Conservation (phyloP, 2,329 filamentous ascomycete species). For the Diaporthe ilicicola region DNA sequence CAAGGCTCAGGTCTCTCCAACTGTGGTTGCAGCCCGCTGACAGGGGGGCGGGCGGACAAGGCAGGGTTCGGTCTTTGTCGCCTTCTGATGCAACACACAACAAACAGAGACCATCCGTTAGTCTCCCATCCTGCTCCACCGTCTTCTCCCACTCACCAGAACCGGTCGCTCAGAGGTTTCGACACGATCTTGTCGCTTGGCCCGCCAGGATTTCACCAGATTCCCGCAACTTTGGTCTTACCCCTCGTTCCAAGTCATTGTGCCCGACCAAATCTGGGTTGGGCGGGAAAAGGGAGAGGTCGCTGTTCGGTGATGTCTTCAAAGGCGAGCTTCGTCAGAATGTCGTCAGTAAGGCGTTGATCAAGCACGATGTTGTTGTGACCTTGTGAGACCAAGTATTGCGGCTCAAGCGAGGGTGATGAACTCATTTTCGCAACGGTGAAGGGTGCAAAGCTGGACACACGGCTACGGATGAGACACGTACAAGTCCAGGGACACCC, state of each 20-base stretch:
- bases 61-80: conserved; percentile 13
- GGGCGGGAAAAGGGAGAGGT: no score
- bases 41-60: neutral
- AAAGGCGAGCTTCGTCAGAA: neutral
- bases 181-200: neutral
- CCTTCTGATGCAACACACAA: neutral
- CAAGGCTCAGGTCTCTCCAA: neutral
- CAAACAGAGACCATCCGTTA: no score
- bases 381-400: no score
- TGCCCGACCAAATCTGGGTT: no score
- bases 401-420: no score
- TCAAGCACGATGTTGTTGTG: no score
- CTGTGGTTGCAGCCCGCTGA: neutral
- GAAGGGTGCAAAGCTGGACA: no score
- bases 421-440: no score
- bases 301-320: neutral
- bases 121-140: neutral
- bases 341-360: neutral
- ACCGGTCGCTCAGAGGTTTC: neutral
- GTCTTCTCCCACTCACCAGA: neutral
- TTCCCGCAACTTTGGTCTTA: no score
- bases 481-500: no score
- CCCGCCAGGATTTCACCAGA: neutral
- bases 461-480: no score
- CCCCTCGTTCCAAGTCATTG: no score